Base-by-base conservation (phyloP, 371 early-diverging fungal species). In the Haplosporangium sp. region DNA sequence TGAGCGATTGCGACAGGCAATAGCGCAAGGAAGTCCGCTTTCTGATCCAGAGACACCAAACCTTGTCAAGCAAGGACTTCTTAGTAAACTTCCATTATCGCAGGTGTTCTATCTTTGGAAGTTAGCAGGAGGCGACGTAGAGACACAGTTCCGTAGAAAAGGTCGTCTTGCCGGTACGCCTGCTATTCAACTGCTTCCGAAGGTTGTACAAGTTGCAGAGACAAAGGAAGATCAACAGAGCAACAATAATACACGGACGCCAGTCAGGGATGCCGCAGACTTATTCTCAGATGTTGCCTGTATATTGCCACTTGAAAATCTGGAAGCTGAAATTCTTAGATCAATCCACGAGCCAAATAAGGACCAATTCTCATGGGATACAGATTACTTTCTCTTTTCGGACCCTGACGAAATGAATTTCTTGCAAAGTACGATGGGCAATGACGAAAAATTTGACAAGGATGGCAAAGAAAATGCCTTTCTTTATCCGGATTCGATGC, bases 361-460 rank as follows among this genome's bases (percentile, higher is more conserved):
- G 65, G 82, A 78, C 19, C 73, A 79, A 40, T 88, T 90, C 63
- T 89, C 89, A 61, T 89, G 89, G 89, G 92, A 90, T 67, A 87
- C 88, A 8, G 88, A 91, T 65, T 90, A 90, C 62, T 90, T 90
- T 52, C 76, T 84, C 60, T 77, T 90, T n/a, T 86, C 88, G 27
- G 92, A 91, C 73, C 88, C 89, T 45, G 87, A 90, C 17, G 92
- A 91, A 65, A 87, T 90, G 48, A 90, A 90, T 61, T 91, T 91
- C 65, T 70, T 91, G 59, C 71, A 87, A 34, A 83, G 84, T 7
- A 66, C 74, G 11, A 82, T 76, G 64, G 61, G 57, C 0, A 81
- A 85, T 19, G 78, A 76, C 47, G 67, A 61, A 20, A 55, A 17
- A 34, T 7, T 35, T 27, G 67, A 67, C n/a, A 58, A 65, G 11